A percentile compares a stretch with the other conserved stretches of the same genome.
Conservation (phyloP, 176 grass and related monocot species). For the Tillandsia leiboldiana region DNA sequence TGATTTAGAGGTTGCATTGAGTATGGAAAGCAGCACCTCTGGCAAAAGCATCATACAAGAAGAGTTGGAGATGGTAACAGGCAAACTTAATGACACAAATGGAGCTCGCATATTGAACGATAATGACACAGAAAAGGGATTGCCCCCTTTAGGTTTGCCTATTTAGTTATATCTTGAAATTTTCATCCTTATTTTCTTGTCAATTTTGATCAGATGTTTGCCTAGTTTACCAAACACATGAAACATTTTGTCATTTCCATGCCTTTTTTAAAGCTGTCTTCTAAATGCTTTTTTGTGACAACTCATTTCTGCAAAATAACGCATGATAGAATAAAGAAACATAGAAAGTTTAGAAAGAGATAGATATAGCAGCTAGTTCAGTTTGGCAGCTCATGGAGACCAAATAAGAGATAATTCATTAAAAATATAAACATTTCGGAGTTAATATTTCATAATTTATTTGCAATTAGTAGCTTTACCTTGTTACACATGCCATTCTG, state of each 20-base stretch:
- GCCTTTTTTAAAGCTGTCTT: no score
- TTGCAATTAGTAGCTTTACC: neutral
- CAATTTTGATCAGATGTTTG: neutral
- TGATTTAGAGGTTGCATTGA: slow-evolving; percentile 77
- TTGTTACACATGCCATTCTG: neutral
- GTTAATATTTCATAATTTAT: neutral
- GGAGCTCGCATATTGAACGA: slow-evolving; percentile 14
- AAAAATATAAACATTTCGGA: neutral
- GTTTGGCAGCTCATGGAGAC: neutral
- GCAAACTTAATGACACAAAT: slow-evolving; percentile 24
- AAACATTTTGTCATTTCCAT: neutral
- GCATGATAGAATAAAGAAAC: no score
- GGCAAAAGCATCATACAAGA: slow-evolving; percentile 60
- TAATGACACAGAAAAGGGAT: slow-evolving; percentile 20
- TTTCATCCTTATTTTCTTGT: neutral
- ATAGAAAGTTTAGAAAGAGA: no score
- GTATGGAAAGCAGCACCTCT: slow-evolving; percentile 49
- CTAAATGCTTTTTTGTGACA: no score
- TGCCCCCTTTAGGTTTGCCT: slow-evolving; percentile 25
- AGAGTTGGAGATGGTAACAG: slow-evolving; percentile 41
- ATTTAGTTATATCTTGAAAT: slow-evolving; percentile 2
- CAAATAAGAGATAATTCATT: neutral
- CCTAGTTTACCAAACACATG: neutral
- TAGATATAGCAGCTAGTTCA: no score
- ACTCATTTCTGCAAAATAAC: no score